These are phyloP conservation scores for Aspergillus campestris DNA, from an alignment of 495 filamentous ascomycete species.

Conservation along the genomic window DNA sequence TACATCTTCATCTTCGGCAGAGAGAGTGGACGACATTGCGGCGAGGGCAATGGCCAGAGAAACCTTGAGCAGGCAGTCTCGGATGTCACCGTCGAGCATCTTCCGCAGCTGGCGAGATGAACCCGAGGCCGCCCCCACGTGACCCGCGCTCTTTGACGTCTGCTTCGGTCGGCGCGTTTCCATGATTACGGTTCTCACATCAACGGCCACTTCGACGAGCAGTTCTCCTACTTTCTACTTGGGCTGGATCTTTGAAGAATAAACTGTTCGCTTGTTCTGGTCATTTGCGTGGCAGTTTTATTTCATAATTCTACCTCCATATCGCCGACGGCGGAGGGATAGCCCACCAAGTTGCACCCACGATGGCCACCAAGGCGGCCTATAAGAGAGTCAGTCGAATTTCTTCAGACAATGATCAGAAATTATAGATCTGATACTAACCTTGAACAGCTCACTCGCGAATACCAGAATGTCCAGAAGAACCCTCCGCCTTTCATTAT, in stretches of 20 bases:
- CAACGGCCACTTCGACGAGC: too few relatives aligned
- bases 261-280: too few relatives aligned
- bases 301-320: too few relatives aligned
- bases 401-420: neutral
- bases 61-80: slow-evolving; percentile 10
- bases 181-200: too few relatives aligned
- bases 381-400: slow-evolving; percentile 63
- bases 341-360: slow-evolving; percentile 1
- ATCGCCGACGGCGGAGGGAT: neutral
- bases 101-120: slow-evolving; percentile 7
- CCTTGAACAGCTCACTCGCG: slow-evolving; percentile 65
- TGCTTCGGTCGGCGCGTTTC: neutral
- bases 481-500: slow-evolving; percentile 90
- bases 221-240: too few relatives aligned
- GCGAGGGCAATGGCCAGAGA: slow-evolving; percentile 29
- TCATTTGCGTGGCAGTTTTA: too few relatives aligned
- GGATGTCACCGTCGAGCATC: neutral
- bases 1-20: slow-evolving; percentile 38
- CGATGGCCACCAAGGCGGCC: slow-evolving; percentile 75
- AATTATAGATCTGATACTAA: slow-evolving; percentile 7
- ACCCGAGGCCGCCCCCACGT: slow-evolving; percentile 20
- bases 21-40: slow-evolving; percentile 37
- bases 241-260: too few relatives aligned
- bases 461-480: slow-evolving; percentile 87
- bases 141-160: slow-evolving; percentile 6